Percentiles rank a stretch among this genome's conserved stretches.
Evolutionary conservation across 371 early-diverging fungal species (phyloP).

Genomic region (Mucor ambiguus): DNA sequence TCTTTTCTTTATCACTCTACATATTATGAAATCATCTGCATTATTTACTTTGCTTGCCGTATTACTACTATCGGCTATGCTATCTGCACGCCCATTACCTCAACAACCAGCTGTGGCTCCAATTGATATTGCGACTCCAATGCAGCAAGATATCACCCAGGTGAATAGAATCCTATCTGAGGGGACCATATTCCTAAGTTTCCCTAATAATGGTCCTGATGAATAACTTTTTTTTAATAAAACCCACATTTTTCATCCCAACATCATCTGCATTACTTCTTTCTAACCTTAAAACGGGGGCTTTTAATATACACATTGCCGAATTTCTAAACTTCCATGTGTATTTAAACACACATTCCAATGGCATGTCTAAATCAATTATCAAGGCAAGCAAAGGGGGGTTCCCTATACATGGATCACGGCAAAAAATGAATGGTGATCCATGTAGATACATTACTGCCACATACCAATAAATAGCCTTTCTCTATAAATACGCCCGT

Average conservation of each 20-base stretch:
- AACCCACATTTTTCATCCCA: not conserved
- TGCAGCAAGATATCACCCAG: not conserved
- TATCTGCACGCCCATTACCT: not conserved
- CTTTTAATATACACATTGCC: not conserved
- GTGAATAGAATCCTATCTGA: not conserved
- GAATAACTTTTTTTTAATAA: not conserved
- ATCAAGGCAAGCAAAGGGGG: not conserved
- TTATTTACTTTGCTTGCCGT: not conserved
- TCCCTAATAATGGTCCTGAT: conserved; percentile 1
- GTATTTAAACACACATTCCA: not conserved
- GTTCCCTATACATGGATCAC: not conserved
- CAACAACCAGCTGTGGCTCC: not conserved
- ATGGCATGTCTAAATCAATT: not conserved
- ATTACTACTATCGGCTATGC: not conserved
- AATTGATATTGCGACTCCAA: not conserved
- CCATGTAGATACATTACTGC: not conserved
- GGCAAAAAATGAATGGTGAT: not conserved
- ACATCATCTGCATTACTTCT: not conserved
- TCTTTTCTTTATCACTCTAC: not conserved
- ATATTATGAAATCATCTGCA: conserved; percentile 1
- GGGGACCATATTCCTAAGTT: not conserved
- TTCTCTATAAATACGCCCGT: not conserved
- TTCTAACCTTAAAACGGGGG: not conserved
- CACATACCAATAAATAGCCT: not conserved
- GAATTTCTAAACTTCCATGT: not conserved